Percentiles rank a stretch among this genome's conserved stretches.
phyloP scores from a whole-genome alignment of 352 stramenopile species.

The Phytopythium chamaehyphon region DNA sequence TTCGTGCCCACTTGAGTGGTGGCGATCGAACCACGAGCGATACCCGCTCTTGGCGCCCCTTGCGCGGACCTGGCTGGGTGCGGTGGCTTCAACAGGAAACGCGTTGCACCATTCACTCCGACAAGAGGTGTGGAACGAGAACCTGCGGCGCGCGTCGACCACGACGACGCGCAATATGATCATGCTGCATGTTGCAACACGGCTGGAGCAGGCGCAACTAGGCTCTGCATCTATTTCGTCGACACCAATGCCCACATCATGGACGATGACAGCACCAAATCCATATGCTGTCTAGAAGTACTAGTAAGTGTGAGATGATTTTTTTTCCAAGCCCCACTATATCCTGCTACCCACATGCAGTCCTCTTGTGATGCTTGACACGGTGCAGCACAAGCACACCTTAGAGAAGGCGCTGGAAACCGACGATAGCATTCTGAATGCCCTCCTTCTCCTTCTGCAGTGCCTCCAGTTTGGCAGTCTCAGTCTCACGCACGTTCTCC shows the following conservation, averaged over 20 bases:
- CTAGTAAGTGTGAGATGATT: no score
- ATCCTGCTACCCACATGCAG: no score
- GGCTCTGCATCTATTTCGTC: background rate
- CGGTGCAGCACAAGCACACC: background rate
- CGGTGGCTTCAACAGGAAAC: slow-evolving; percentile 7
- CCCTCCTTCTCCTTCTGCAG: slow-evolving; percentile 78
- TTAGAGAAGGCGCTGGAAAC: slow-evolving; percentile 78
- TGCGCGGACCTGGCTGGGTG: slow-evolving; percentile 35
- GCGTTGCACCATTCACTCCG: slow-evolving; percentile 3
- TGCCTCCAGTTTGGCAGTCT: slow-evolving; percentile 73
- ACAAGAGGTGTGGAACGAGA: slow-evolving; percentile 8
- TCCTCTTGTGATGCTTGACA: no score
- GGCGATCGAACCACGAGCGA: slow-evolving; percentile 31
- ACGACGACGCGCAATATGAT: slow-evolving; percentile 16
- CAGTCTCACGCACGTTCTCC: slow-evolving; percentile 69
- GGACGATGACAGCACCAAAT: background rate
- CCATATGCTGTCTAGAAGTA: no score
- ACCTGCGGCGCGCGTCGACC: background rate
- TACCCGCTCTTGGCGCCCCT: slow-evolving; percentile 36
- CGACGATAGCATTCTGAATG: slow-evolving; percentile 70
- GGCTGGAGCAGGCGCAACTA: background rate
- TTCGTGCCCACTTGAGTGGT: slow-evolving; percentile 43
- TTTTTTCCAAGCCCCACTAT: no score
- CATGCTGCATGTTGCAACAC: slow-evolving; percentile 12
- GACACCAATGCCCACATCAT: background rate